These are phyloP conservation scores for Oryza nivara DNA, from an alignment of 176 grass and related monocot species.

Conservation along the genomic window DNA sequence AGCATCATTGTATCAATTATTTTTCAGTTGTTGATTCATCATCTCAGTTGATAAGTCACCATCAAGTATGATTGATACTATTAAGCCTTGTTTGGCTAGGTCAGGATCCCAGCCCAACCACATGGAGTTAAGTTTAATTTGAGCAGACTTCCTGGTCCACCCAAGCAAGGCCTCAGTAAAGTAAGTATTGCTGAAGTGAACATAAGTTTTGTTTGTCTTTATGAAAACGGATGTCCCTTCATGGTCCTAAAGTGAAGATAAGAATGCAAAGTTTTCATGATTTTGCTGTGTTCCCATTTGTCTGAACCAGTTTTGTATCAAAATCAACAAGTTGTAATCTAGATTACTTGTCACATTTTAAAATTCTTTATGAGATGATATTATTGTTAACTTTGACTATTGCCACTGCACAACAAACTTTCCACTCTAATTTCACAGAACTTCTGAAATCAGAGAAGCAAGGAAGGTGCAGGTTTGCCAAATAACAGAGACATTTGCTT, in stretches of 20 bases:
- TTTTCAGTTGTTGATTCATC: slow-evolving; percentile 7
- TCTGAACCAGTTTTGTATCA: background rate
- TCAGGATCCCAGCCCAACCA: background rate
- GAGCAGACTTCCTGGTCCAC: background rate
- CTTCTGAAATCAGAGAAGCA: background rate
- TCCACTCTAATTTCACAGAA: background rate
- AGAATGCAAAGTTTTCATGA: background rate
- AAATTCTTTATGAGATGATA: background rate
- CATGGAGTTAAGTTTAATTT: background rate
- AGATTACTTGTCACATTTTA: background rate
- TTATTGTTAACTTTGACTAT: background rate
- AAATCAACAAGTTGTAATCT: background rate
- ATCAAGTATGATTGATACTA: background rate
- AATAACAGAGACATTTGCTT: background rate
- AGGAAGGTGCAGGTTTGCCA: background rate
- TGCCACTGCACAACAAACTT: background rate
- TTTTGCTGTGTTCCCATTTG: background rate
- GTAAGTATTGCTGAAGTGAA: background rate
- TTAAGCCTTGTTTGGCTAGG: background rate
- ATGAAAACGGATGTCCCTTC: background rate
- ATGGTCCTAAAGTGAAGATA: too few relatives aligned
- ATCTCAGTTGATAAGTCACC: background rate
- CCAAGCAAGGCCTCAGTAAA: background rate
- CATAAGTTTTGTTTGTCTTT: background rate
- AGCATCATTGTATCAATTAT: background rate